Percentiles rank a stretch among this genome's conserved stretches.
These are phyloP conservation scores for Fomitopsis schrenkii DNA, from an alignment of 1,284 basidiomycete genomes.

Conservation along the genomic window DNA sequence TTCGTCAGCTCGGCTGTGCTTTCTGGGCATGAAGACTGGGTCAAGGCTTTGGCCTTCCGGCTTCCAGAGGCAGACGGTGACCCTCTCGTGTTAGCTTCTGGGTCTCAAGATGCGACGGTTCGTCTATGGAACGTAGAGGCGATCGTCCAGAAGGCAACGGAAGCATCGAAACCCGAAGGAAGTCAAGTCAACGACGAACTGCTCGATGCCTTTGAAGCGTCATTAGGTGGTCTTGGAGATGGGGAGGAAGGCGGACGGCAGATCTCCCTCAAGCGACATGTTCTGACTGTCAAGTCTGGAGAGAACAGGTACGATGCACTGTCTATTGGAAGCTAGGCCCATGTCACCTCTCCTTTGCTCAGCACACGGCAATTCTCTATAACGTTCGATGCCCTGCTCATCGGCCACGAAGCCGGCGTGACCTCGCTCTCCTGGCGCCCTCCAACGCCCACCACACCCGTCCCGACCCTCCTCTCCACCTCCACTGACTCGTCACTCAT, in stretches of 20 bases:
- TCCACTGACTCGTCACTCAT: conserved; percentile 93
- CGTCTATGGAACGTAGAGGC: conserved; percentile 81
- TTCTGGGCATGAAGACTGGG: conserved; percentile 93
- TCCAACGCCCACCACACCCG: conserved; percentile 16
- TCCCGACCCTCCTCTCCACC: conserved; percentile 72
- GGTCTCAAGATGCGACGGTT: conserved; percentile 90
- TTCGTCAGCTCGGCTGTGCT: conserved; percentile 60
- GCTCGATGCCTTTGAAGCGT: conserved; percentile 84
- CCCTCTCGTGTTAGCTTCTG: conserved; percentile 73
- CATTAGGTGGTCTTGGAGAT: conserved; percentile 64
- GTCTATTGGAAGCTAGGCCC: neutral
- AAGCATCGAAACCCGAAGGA: conserved; percentile 13
- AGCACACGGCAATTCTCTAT: conserved; percentile 68
- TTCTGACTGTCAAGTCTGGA: conserved; percentile 58
- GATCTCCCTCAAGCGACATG: conserved; percentile 81
- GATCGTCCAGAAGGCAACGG: conserved; percentile 25
- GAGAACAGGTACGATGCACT: conserved; percentile 41
- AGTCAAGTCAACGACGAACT: conserved; percentile 59
- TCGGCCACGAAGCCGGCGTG: conserved; percentile 91
- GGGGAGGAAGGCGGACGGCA: conserved; percentile 67
- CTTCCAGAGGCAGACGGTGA: conserved; percentile 27
- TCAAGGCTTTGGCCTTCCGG: conserved; percentile 74
- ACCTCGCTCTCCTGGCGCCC: conserved; percentile 84
- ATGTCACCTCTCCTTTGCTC: conserved; percentile 2
- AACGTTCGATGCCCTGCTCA: conserved; percentile 86